phyloP scores from a whole-genome alignment of 805 yeast species.

The Sugiyamaella boreocaroliniensis region DNA sequence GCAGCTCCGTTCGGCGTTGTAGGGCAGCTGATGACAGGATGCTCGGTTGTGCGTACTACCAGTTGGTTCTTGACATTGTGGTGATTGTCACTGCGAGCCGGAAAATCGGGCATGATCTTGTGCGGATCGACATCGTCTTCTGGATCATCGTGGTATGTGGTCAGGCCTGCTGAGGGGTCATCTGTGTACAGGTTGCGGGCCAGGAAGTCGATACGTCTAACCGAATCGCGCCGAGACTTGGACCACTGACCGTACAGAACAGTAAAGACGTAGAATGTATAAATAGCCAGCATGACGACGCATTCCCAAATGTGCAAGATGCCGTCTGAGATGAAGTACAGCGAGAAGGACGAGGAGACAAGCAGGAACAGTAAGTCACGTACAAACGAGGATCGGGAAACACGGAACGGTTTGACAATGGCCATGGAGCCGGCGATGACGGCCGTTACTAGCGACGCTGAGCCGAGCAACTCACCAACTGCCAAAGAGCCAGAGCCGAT shows the following conservation, averaged over 20 bases:
- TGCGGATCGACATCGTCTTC: neutral
- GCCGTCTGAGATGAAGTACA: conserved; percentile 52
- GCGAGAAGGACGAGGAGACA: conserved; percentile 41
- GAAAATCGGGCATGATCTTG: neutral
- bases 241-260: conserved; percentile 39
- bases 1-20: neutral
- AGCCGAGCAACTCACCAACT: conserved; percentile 85
- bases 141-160: neutral
- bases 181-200: neutral
- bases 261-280: conserved; percentile 52
- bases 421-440: conserved; percentile 79
- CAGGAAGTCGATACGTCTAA: neutral
- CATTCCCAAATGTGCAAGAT: conserved; percentile 51
- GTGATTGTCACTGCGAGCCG: too few relatives aligned
- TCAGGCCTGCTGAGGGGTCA: neutral
- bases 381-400: conserved; percentile 41
- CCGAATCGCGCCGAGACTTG: neutral
- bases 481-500: conserved; percentile 71
- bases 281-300: conserved; percentile 47
- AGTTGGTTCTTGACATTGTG: too few relatives aligned
- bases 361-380: conserved; percentile 58
- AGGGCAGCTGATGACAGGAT: neutral
- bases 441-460: conserved; percentile 74
- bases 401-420: conserved; percentile 56
- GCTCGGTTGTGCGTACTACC: too few relatives aligned